Percentiles rank a stretch among this genome's conserved stretches.
These are phyloP conservation scores for Cylindrotheca fusiformis DNA, from an alignment of 108 stramenopile genomes.

Conservation along the genomic window DNA sequence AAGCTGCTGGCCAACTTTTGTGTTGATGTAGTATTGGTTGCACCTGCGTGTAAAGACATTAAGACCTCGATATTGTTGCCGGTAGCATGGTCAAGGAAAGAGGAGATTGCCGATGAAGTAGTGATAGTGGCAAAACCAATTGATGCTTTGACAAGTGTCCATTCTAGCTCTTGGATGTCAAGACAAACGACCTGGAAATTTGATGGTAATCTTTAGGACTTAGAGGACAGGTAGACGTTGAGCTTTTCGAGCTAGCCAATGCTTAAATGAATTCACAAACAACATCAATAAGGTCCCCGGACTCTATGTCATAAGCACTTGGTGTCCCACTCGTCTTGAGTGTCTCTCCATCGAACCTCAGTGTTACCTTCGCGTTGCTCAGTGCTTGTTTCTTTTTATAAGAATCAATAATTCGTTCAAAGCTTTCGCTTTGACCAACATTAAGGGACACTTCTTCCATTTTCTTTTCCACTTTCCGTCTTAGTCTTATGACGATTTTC, in stretches of 20 bases:
- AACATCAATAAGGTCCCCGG: conserved; percentile 63
- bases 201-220: conserved; percentile 5
- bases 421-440: conserved; percentile 1
- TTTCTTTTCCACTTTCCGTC: neutral
- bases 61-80: conserved; percentile 31
- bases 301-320: conserved; percentile 43
- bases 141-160: conserved; percentile 33
- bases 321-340: conserved; percentile 32
- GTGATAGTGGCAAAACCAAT: conserved; percentile 41
- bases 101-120: conserved; percentile 25
- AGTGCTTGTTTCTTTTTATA: neutral
- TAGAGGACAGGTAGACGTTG: too few species aligned
- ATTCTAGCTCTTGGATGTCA: conserved; percentile 57
- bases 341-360: conserved; percentile 46
- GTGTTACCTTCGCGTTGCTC: neutral
- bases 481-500: conserved; percentile 1
- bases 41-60: conserved; percentile 57
- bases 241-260: neutral
- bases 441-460: neutral
- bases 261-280: conserved; percentile 5
- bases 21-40: conserved; percentile 67
- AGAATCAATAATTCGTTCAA: conserved; percentile 4
- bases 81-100: conserved; percentile 37
- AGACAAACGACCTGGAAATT: conserved; percentile 29
- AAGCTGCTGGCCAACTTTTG: conserved; percentile 44